Conservation (phyloP, 23 red algal species). For the Gracilaria gracilis region DNA sequence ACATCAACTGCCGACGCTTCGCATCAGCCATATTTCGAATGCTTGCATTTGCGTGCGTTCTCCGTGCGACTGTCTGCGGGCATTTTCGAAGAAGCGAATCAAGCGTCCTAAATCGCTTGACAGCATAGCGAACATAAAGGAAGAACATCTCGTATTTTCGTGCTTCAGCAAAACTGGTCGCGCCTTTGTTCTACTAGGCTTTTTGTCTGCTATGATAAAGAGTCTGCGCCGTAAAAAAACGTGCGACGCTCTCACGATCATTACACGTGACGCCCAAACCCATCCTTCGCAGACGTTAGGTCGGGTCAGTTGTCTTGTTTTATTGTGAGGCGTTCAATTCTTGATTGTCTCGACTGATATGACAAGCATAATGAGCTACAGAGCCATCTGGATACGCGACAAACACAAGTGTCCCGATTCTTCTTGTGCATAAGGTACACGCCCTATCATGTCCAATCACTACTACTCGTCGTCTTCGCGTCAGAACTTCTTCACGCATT, state of each 20-base stretch:
- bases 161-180: conserved; percentile 26
- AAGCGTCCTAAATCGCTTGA: conserved; percentile 18
- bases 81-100: conserved; percentile 36
- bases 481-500: conserved; percentile 62
- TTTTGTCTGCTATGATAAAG: neutral
- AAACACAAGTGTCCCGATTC: conserved; percentile 56
- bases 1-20: neutral
- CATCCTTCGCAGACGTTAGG: neutral
- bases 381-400: conserved; percentile 59
- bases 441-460: conserved; percentile 60
- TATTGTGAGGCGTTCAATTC: neutral
- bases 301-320: neutral
- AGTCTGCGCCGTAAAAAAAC: neutral
- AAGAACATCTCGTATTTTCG: conserved; percentile 37
- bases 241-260: neutral
- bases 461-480: conserved; percentile 46
- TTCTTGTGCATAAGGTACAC: conserved; percentile 56
- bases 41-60: neutral
- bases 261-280: neutral
- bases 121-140: conserved; percentile 44
- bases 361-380: conserved; percentile 66
- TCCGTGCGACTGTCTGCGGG: conserved; percentile 17
- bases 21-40: conserved; percentile 26
- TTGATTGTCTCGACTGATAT: conserved; percentile 49
- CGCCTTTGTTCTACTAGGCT: neutral